Conservation (phyloP, 768 basidiomycete species). For the Mycena capillaripes region DNA sequence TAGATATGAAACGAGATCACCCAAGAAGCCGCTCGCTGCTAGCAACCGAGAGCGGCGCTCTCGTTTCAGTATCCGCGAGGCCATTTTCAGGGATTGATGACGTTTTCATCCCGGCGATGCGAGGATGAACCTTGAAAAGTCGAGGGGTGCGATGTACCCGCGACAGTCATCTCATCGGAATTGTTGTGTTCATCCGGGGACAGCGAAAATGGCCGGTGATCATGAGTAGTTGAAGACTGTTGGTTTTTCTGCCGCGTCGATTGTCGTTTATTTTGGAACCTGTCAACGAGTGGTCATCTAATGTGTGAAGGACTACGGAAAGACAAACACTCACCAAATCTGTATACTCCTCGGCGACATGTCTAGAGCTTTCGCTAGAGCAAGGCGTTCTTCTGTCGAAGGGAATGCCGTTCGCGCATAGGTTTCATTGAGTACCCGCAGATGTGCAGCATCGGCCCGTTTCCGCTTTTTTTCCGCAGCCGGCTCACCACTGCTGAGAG, state of each 20-base stretch:
- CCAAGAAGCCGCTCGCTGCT: slow-evolving; percentile 34
- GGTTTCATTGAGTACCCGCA: slow-evolving; percentile 85
- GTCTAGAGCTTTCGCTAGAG: slow-evolving; percentile 80
- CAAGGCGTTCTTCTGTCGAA: slow-evolving; percentile 87
- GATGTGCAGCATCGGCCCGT: slow-evolving; percentile 84
- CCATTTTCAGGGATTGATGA: slow-evolving; percentile 65
- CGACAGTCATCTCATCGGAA: slow-evolving; percentile 55
- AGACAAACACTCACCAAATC: slow-evolving; percentile 73
- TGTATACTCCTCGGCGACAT: slow-evolving; percentile 90
- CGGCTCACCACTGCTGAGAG: slow-evolving; percentile 68
- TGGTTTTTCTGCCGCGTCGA: slow-evolving; percentile 84
- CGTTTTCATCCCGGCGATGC: slow-evolving; percentile 58
- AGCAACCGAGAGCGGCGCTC: slow-evolving; percentile 46
- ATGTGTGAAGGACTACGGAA: slow-evolving; percentile 6
- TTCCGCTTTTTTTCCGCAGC: slow-evolving; percentile 90
- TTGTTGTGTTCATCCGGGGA: slow-evolving; percentile 52
- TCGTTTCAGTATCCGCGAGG: slow-evolving; percentile 60
- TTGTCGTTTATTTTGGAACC: slow-evolving; percentile 92
- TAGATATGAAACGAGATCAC: slow-evolving; percentile 24
- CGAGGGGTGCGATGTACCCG: slow-evolving; percentile 48
- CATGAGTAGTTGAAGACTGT: slow-evolving; percentile 68
- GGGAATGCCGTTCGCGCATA: slow-evolving; percentile 89
- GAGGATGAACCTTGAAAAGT: slow-evolving; percentile 47
- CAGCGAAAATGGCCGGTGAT: slow-evolving; percentile 65
- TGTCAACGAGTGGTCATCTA: slow-evolving; percentile 54